A percentile compares a stretch with the other conserved stretches of the same genome.
Conservation (phyloP, 495 filamentous ascomycete species). For the Penicillium subrubescens region DNA sequence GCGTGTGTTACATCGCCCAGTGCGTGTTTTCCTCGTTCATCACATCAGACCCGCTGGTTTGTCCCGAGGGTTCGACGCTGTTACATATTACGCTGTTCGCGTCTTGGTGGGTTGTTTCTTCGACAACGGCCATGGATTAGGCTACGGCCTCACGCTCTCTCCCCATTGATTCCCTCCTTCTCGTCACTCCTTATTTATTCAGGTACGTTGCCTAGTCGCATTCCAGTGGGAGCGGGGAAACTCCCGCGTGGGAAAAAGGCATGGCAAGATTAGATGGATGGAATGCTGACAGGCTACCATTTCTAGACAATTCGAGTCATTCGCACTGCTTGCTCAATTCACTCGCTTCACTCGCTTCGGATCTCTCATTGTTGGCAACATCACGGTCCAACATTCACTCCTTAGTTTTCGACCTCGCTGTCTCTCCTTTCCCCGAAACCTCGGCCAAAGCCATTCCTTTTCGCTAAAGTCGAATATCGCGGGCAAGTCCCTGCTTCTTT, state of each 20-base stretch:
- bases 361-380: conserved; percentile 8
- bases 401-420: conserved; percentile 10
- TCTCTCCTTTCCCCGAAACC: conserved; percentile 8
- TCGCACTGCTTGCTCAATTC: background rate
- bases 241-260: background rate
- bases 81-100: conserved; percentile 5
- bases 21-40: conserved; percentile 8
- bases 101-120: conserved; percentile 2
- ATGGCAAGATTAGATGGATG: background rate
- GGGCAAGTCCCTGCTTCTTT: conserved; percentile 26
- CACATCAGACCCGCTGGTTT: conserved; percentile 11
- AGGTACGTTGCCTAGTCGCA: conserved; percentile 16
- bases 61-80: conserved; percentile 12
- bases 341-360: conserved; percentile 5
- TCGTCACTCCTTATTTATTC: conserved; percentile 19
- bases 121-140: conserved; percentile 26
- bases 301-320: conserved; percentile 1
- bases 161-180: conserved; percentile 3
- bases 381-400: conserved; percentile 19
- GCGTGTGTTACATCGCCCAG: conserved; percentile 13
- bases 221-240: background rate
- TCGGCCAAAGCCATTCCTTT: conserved; percentile 10
- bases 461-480: conserved; percentile 2
- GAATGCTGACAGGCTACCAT: conserved; percentile 8
- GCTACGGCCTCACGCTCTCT: conserved; percentile 3